These are phyloP conservation scores for Coemansia sp. DNA, from an alignment of 192 early-diverging fungal species.

Conservation along the genomic window DNA sequence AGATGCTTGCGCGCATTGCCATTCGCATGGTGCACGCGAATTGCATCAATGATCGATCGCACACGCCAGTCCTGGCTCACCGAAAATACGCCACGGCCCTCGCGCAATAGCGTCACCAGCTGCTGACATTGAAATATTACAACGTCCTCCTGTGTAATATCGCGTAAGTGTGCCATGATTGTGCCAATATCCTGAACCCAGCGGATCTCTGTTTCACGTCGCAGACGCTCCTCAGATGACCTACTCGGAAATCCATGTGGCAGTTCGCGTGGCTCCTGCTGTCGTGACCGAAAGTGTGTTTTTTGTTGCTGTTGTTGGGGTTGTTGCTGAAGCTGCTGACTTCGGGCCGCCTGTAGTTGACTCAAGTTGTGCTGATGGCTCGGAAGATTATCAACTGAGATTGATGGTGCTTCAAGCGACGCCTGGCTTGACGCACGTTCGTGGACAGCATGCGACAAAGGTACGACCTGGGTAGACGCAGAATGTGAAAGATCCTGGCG, in stretches of 20 bases:
- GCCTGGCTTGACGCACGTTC: conserved; percentile 23
- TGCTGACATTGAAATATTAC: conserved; percentile 43
- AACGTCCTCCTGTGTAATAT: conserved; percentile 31
- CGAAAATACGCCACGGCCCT: conserved; percentile 50
- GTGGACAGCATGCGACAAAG: conserved; percentile 2
- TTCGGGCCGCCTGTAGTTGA: conserved; percentile 3
- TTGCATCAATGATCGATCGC: conserved; percentile 42
- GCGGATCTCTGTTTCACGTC: conserved; percentile 50
- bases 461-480: conserved; percentile 12
- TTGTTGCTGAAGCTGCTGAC: conserved; percentile 12
- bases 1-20: conserved; percentile 31
- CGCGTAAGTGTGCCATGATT: conserved; percentile 33
- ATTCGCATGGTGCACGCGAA: conserved; percentile 32
- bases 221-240: conserved; percentile 46
- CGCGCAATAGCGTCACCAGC: conserved; percentile 40
- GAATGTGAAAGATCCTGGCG: conserved; percentile 21
- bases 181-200: conserved; percentile 52
- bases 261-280: conserved; percentile 23
- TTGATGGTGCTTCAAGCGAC: conserved; percentile 19
- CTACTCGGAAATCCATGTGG: conserved; percentile 42
- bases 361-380: not conserved
- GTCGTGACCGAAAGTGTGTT: conserved; percentile 7
- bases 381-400: conserved; percentile 30
- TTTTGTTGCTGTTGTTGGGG: conserved; percentile 15
- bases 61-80: conserved; percentile 51